phyloP scores from a whole-genome alignment of 208 protist genomes.

The Strigomonas oncopelti region DNA sequence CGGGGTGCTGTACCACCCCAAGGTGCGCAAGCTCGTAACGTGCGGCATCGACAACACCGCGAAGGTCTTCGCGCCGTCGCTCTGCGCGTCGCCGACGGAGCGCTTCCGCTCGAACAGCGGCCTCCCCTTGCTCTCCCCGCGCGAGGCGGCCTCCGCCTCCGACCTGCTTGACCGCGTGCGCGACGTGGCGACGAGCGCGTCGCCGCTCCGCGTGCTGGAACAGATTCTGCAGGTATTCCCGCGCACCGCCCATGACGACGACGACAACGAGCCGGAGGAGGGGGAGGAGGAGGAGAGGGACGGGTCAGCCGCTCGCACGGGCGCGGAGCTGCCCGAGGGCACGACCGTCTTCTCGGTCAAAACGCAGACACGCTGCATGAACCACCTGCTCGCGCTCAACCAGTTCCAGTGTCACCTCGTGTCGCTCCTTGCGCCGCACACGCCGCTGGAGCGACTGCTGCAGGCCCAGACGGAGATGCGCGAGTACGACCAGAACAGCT shows the following conservation, averaged over 20 bases:
- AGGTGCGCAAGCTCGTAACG: constrained; percentile 17
- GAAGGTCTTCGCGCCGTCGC: constrained; percentile 43
- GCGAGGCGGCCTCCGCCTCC: background rate
- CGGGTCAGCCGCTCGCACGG: background rate
- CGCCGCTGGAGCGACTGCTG: too few relatives aligned
- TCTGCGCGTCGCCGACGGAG: background rate
- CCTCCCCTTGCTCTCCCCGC: background rate
- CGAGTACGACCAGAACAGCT: too few relatives aligned
- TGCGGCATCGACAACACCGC: constrained; percentile 45
- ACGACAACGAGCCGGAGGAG: constrained; percentile 8
- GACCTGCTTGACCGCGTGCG: background rate
- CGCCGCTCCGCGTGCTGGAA: background rate
- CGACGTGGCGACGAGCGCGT: constrained; percentile 5
- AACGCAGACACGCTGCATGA: too few relatives aligned
- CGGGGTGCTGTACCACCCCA: constrained; percentile 30
- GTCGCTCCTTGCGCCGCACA: too few relatives aligned
- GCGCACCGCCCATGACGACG: background rate
- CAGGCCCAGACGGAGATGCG: too few relatives aligned
- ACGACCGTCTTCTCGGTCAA: too few relatives aligned
- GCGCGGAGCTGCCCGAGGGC: background rate
- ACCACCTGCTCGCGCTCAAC: too few relatives aligned
- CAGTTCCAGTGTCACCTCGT: too few relatives aligned
- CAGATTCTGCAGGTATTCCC: background rate
- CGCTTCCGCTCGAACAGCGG: background rate
- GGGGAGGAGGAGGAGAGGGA: constrained; percentile 10